phyloP scores from a whole-genome alignment of 805 yeast genomes.

The Cyberlindnera saturnus region DNA sequence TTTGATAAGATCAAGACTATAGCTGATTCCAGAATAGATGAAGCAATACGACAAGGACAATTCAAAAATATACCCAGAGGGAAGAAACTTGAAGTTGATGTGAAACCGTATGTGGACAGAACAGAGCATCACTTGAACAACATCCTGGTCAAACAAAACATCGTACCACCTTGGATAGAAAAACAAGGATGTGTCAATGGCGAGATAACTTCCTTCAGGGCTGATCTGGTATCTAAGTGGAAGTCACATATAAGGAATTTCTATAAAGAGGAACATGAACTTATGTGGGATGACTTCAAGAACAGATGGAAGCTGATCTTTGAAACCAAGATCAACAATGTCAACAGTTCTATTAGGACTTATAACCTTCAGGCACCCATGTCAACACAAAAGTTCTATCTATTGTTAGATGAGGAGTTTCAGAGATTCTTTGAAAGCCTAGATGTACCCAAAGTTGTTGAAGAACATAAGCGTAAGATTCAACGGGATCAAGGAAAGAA shows the following conservation, averaged over 20 bases:
- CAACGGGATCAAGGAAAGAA: background rate
- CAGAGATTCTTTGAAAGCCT: constrained; percentile 31
- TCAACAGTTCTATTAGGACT: constrained; percentile 48
- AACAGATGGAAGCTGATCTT: constrained; percentile 16
- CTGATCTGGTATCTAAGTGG: constrained; percentile 38
- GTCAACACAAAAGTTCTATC: constrained; percentile 51
- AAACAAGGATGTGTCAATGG: constrained; percentile 53
- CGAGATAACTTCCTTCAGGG: constrained; percentile 43
- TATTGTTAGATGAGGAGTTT: constrained; percentile 39
- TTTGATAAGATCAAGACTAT: constrained; percentile 47
- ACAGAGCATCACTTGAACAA: constrained; percentile 78
- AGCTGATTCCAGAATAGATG: constrained; percentile 74
- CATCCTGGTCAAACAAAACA: constrained; percentile 68
- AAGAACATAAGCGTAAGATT: background rate
- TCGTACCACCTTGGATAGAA: constrained; percentile 88
- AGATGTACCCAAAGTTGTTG: constrained; percentile 10
- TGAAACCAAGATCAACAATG: constrained; percentile 28
- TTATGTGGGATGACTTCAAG: constrained; percentile 14
- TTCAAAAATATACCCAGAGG: constrained; percentile 65
- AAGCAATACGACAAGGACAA: constrained; percentile 64
- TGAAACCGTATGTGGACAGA: constrained; percentile 53
- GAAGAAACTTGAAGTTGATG: constrained; percentile 40
- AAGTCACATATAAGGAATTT: constrained; percentile 12
- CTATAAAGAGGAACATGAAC: constrained; percentile 6
- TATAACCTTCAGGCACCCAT: constrained; percentile 62